Conservation (phyloP, 2,329 filamentous ascomycete species). For the Nothophoma quercina region DNA sequence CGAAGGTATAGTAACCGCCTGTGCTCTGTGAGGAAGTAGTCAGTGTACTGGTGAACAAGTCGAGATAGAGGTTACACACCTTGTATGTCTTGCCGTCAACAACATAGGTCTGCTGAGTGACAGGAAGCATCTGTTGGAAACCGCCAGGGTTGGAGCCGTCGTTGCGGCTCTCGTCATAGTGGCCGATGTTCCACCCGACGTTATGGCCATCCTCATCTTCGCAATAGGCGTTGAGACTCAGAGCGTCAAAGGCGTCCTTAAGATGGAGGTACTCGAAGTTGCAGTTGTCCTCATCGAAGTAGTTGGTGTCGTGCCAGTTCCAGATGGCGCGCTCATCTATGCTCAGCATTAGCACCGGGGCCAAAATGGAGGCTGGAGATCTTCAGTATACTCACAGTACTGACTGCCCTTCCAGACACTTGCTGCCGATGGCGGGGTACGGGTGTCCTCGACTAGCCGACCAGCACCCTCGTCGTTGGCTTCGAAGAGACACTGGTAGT, state of each 20-base stretch:
- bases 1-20: conserved; percentile 24
- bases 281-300: conserved; percentile 9
- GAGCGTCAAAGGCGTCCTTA: conserved; percentile 5
- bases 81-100: background rate
- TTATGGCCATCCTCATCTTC: conserved; percentile 10
- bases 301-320: conserved; percentile 20
- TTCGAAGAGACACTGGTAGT: conserved; percentile 12
- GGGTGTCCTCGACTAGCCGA: conserved; percentile 3
- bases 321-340: conserved; percentile 18
- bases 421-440: conserved; percentile 9
- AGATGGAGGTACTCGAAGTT: conserved; percentile 7
- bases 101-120: background rate
- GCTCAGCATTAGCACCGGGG: too few species aligned
- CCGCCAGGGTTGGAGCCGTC: background rate
- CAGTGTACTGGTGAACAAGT: background rate
- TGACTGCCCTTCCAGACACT: conserved; percentile 8
- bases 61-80: background rate
- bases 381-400: conserved; percentile 2
- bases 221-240: conserved; percentile 8
- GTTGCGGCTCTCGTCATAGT: conserved; percentile 5
- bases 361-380: too few species aligned
- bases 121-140: background rate
- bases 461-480: conserved; percentile 16
- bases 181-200: conserved; percentile 10
- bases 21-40: conserved; percentile 19